Base-by-base conservation (phyloP, 306 rosid genomes). In the Vigna nakashimae region DNA sequence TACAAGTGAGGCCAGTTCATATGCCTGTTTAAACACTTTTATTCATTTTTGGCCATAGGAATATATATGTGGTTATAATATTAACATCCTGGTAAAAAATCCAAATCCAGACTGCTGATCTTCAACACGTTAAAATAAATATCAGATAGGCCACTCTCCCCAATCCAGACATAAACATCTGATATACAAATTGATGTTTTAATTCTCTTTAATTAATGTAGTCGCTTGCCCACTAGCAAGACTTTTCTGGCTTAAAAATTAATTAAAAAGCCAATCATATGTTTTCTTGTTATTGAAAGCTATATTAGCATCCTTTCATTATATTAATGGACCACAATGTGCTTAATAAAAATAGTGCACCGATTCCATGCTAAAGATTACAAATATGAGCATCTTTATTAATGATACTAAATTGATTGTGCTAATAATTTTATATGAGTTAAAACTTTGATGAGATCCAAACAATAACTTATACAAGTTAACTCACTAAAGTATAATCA, bases 311-410 rank as follows among this genome's bases (percentile, higher is more conserved):
- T 67, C 81, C 53, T 34, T 67, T 38, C 64, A 66, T 66, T 24
- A 63, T 36, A 62, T 62, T n/a, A 20, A 74, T 30, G 79, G 63
- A 73, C 84, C 51, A 65, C 20, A 43, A 18, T 53, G 51, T 63
- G 57, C 51, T 73, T 17, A 16, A 43, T 66, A 57, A 49, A 17
- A 74, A 77, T 77, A 45, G 63, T 60, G 68, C 77, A 59, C 45
- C 51, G 30, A 30, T 43, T 67, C 40, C 62, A 15, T 72, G 51
- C 50, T 13, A 38, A 68, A 66, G n/a, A 69, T 48, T 32, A 49
- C 22, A 48, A 18, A 43, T 16, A 42, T 32, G 67, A 62, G 6
- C 46, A 62, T 62, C 43, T 60, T 60, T 60, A 30, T 60, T 32
- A 30, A 15, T 60, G 22, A 32, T 60, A 60, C 42, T 12, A 36